Evolutionary conservation across 176 grass and related monocot species (phyloP), one percentile per base, ranked within the genome.

Genomic region (Chrysopogon serrulatus): DNA sequence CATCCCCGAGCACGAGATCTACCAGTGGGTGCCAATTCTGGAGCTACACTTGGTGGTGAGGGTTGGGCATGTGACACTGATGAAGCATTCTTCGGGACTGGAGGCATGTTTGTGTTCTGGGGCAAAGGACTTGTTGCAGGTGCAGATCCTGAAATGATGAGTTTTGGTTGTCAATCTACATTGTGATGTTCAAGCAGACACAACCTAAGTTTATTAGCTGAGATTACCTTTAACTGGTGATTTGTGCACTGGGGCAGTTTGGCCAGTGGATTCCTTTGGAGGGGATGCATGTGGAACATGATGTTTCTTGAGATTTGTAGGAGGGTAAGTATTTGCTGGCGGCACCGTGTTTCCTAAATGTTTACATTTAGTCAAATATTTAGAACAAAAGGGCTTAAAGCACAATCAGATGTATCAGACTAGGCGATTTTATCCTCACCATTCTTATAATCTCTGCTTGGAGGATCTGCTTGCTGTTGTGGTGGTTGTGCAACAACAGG

Each of bases 81-180:
- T 76, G 94, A 62, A 71, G 60, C 92, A 71, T 86, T 86, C 76
- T 73, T 90, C 1, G 87, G 83, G 72, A 78, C 67, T 82, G 87
- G 49, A 57, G 94, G 85, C 83, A 79, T 75, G 60, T 87, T 78
- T 87, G 86, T 65, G 47, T 89, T 67, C 48, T 94, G 86, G 40
- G 90, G 83, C 59, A 92, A 57, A 82, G 89, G 94, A 79, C 83
- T 94, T 82, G 83, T 65, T 74, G 90, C 77, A 80, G 91, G 94
- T 4, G 85, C 68, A 89, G 53, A 87, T 41, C 68, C 91, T 96
- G 87, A 89, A 81, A 77, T 3, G 7, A 89, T 30, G 4, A 80
- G 84, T 48, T 28, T 76, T 72, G 18, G 33, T 68, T 60, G 21
- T 84, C 53, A 84, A 89, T 57, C 57, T 47, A 60, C 49, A 81